These are phyloP conservation scores for Hermanozyma aechmeae DNA, from an alignment of 805 yeast species.

Conservation along the genomic window DNA sequence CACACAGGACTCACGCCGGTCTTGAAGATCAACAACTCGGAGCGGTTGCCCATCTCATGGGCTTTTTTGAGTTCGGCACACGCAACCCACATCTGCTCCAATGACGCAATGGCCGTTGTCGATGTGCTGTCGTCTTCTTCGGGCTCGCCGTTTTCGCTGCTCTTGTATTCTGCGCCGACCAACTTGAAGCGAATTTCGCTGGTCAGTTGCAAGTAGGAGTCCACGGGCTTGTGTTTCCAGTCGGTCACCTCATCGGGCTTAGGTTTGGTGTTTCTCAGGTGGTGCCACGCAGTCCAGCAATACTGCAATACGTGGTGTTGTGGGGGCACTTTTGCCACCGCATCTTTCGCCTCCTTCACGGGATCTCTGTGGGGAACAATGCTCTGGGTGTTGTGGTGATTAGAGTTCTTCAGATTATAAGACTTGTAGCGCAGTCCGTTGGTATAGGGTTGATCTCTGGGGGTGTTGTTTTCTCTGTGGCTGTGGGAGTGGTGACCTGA, in stretches of 20 bases:
- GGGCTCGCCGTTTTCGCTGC: conserved; percentile 4
- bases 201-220: conserved; percentile 38
- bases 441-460: conserved; percentile 2
- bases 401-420: conserved; percentile 3
- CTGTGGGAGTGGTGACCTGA: conserved; percentile 4
- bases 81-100: conserved; percentile 47
- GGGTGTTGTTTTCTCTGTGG: conserved; percentile 5
- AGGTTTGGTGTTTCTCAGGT: conserved; percentile 27
- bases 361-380: conserved; percentile 27
- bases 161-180: conserved; percentile 10
- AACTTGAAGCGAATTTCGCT: conserved; percentile 31
- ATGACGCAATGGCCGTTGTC: conserved; percentile 30
- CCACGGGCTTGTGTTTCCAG: too few species aligned
- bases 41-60: conserved; percentile 31
- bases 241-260: too few species aligned
- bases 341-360: conserved; percentile 22
- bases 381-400: conserved; percentile 2
- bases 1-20: conserved; percentile 55
- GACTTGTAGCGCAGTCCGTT: conserved; percentile 5
- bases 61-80: conserved; percentile 30
- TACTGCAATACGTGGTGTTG: conserved; percentile 33
- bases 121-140: too few species aligned
- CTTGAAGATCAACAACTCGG: conserved; percentile 50
- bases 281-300: conserved; percentile 45
- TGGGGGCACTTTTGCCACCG: conserved; percentile 9